phyloP scores from a whole-genome alignment of 2,329 filamentous ascomycete species.

The Aspergillus tanneri region DNA sequence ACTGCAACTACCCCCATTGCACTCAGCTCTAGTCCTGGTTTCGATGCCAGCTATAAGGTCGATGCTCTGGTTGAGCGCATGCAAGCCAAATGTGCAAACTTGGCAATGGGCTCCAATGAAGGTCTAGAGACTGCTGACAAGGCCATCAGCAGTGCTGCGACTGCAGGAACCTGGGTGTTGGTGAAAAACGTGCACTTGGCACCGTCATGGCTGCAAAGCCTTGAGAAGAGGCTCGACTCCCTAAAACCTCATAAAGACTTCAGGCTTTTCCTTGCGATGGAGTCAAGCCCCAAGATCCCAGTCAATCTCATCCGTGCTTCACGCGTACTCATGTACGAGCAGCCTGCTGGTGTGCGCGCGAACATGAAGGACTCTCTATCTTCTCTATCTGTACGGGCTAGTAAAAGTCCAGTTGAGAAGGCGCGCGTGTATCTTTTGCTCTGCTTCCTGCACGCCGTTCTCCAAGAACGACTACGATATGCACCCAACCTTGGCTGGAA shows the following conservation, averaged over 20 bases:
- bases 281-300: constrained; percentile 92
- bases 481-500: constrained; percentile 95
- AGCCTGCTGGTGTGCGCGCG: constrained; percentile 90
- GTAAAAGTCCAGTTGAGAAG: constrained; percentile 85
- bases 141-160: constrained; percentile 87
- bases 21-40: constrained; percentile 90
- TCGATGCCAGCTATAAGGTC: constrained; percentile 98
- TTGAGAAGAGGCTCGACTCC: constrained; percentile 94
- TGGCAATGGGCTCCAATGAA: constrained; percentile 98
- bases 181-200: constrained; percentile 99
- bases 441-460: constrained; percentile 91
- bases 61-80: constrained; percentile 87
- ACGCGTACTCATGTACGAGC: constrained; percentile 94
- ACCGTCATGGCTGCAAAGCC: constrained; percentile 91
- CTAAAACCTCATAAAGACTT: constrained; percentile 93
- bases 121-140: constrained; percentile 90
- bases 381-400: constrained; percentile 71
- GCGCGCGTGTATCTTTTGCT: constrained; percentile 85
- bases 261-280: constrained; percentile 96
- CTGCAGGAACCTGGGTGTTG: constrained; percentile 90
- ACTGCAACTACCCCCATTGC: constrained; percentile 82
- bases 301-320: constrained; percentile 93
- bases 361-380: constrained; percentile 98
- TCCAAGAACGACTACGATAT: constrained; percentile 92
- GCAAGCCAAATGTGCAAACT: constrained; percentile 83